Evolutionary conservation across 306 rosid species (phyloP).

Genomic region (Citrullus amarus): DNA sequence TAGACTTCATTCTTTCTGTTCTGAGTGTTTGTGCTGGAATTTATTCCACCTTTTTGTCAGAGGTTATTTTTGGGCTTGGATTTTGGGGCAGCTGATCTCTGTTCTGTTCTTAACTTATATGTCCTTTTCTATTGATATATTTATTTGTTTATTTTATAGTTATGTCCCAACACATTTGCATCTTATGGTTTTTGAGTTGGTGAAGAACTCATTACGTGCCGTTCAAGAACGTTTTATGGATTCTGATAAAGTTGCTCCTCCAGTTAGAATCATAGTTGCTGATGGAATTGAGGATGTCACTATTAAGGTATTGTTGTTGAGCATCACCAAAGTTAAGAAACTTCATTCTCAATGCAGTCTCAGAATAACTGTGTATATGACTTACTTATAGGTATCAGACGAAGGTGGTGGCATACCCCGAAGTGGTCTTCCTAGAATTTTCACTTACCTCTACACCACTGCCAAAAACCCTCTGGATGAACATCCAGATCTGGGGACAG

Average conservation of each 20-base stretch:
- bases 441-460: conserved; percentile 86
- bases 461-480: conserved; percentile 73
- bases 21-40: not conserved
- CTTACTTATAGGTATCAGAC: conserved; percentile 50
- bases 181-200: conserved; percentile 95
- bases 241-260: conserved; percentile 65
- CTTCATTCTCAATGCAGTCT: not conserved
- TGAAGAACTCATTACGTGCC: conserved; percentile 94
- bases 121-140: not conserved
- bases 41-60: not conserved
- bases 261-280: conserved; percentile 77
- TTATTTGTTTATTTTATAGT: conserved; percentile 17
- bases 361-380: conserved; percentile 9
- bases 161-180: conserved; percentile 93
- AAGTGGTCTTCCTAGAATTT: conserved; percentile 74
- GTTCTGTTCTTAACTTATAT: no score
- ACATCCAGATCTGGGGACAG: conserved; percentile 42
- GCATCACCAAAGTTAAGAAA: not conserved
- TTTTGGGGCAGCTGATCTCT: not conserved
- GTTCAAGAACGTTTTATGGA: conserved; percentile 80
- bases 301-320: conserved; percentile 26
- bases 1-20: not conserved
- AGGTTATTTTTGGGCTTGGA: not conserved
- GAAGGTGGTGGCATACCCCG: conserved; percentile 88
- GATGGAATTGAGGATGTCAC: conserved; percentile 96